A percentile compares a stretch with the other conserved stretches of the same genome.
Evolutionary conservation across 2,329 filamentous ascomycete species (phyloP).

Genomic region (Aspergillus quadrilineatus): DNA sequence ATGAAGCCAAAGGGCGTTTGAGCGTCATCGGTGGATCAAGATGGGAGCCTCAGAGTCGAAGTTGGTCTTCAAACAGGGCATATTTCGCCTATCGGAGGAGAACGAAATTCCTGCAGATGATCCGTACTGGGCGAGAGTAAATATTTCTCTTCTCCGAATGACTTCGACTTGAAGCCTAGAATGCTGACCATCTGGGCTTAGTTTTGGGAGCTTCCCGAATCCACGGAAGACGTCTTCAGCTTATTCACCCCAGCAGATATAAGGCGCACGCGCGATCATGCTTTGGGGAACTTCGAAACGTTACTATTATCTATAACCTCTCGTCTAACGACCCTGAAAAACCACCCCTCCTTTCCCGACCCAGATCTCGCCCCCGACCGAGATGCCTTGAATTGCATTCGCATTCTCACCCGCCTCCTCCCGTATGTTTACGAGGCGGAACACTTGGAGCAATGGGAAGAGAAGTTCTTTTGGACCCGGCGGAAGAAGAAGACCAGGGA

Average conservation of each 20-base stretch:
- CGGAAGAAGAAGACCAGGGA: constrained; percentile 70
- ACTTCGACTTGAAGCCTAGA: neutral
- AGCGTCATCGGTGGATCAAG: constrained; percentile 30
- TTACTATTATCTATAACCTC: constrained; percentile 81
- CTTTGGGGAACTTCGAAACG: constrained; percentile 85
- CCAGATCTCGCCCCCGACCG: constrained; percentile 76
- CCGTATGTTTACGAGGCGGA: constrained; percentile 93
- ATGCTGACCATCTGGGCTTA: constrained; percentile 42
- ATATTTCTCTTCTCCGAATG: constrained; percentile 38
- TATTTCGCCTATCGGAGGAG: constrained; percentile 94
- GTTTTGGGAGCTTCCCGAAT: constrained; percentile 98
- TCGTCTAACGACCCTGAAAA: constrained; percentile 75
- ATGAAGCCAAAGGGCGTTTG: constrained; percentile 28
- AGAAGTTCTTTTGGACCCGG: constrained; percentile 85
- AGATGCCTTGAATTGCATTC: constrained; percentile 92
- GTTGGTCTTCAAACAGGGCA: constrained; percentile 97
- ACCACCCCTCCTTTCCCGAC: constrained; percentile 88
- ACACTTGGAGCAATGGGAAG: constrained; percentile 78
- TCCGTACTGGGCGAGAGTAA: constrained; percentile 80
- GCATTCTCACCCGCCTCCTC: constrained; percentile 82
- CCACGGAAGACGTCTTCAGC: constrained; percentile 93
- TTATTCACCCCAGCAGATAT: constrained; percentile 89
- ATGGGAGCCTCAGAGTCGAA: constrained; percentile 99
- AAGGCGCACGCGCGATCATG: constrained; percentile 79
- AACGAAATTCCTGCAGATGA: constrained; percentile 83